A percentile compares a stretch with the other conserved stretches of the same genome.
These are phyloP conservation scores for Auriscalpium microsporum DNA, from an alignment of 768 basidiomycete genomes.

Conservation along the genomic window DNA sequence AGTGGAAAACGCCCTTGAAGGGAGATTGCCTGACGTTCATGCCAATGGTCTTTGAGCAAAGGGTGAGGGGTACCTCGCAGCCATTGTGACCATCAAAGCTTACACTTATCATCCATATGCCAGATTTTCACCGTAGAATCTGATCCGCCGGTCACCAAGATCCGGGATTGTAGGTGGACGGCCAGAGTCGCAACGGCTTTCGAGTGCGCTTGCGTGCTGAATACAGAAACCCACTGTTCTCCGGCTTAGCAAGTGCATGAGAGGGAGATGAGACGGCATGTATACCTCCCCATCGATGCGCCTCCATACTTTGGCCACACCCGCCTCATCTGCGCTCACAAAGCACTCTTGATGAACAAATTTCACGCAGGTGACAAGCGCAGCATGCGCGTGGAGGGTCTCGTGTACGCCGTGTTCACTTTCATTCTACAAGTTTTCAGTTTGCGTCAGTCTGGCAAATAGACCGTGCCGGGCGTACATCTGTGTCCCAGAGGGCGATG, in stretches of 20 bases:
- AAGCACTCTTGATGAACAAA: constrained; percentile 49
- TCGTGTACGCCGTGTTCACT: constrained; percentile 46
- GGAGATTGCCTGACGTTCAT: constrained; percentile 48
- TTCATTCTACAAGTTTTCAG: too few relatives aligned
- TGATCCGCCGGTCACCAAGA: constrained; percentile 72
- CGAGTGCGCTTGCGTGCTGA: constrained; percentile 49
- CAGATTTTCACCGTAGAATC: constrained; percentile 77
- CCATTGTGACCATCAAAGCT: constrained; percentile 1
- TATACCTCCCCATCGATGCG: constrained; percentile 24
- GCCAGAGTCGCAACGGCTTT: constrained; percentile 65
- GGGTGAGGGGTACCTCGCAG: neutral
- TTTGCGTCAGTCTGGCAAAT: too few relatives aligned
- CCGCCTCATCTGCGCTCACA: constrained; percentile 70
- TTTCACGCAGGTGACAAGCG: constrained; percentile 67
- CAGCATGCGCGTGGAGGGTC: constrained; percentile 71
- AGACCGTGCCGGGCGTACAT: constrained; percentile 26
- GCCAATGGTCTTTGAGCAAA: constrained; percentile 5
- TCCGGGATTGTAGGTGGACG: constrained; percentile 27
- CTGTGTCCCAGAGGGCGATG: constrained; percentile 51
- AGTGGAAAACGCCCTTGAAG: constrained; percentile 70
- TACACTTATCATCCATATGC: constrained; percentile 35
- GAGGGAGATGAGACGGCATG: constrained; percentile 23
- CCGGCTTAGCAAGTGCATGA: too few relatives aligned
- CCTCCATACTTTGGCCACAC: constrained; percentile 58
- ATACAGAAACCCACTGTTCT: constrained; percentile 48